Conservation (phyloP, 1,284 basidiomycete species). For the Malassezia vespertilionis region DNA sequence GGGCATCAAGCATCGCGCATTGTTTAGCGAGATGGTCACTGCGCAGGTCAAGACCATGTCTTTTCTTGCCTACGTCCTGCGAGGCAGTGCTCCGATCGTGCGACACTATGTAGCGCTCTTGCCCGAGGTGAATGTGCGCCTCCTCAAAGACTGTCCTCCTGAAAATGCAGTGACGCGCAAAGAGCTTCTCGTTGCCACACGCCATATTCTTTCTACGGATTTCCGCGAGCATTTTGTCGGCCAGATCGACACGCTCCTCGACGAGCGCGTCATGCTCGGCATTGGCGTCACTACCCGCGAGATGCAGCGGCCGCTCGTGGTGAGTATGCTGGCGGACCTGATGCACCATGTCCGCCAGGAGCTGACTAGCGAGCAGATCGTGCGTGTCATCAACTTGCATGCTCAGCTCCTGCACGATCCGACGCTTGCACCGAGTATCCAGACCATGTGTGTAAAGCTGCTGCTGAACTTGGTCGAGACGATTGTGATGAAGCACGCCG, state of each 20-base stretch:
- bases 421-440: conserved; percentile 66
- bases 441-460: conserved; percentile 86
- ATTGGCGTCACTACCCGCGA: conserved; percentile 68
- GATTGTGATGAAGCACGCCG: conserved; percentile 52
- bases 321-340: conserved; percentile 81
- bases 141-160: conserved; percentile 86
- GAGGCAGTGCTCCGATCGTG: conserved; percentile 60
- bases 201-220: conserved; percentile 75
- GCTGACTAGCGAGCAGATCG: conserved; percentile 66
- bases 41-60: conserved; percentile 80
- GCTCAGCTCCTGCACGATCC: conserved; percentile 82
- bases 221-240: conserved; percentile 70
- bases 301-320: conserved; percentile 65
- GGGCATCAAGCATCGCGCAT: conserved; percentile 57
- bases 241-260: conserved; percentile 78
- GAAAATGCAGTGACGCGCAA: conserved; percentile 62
- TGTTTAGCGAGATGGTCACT: conserved; percentile 78
- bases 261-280: conserved; percentile 84
- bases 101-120: conserved; percentile 71
- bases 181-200: conserved; percentile 85
- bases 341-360: conserved; percentile 83
- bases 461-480: conserved; percentile 80
- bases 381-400: conserved; percentile 71
- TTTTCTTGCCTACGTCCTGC: conserved; percentile 80
- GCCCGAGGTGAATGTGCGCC: conserved; percentile 67